Evolutionary conservation across 352 stramenopile species (phyloP).

Genomic region (Elongisporangium prolatum): DNA sequence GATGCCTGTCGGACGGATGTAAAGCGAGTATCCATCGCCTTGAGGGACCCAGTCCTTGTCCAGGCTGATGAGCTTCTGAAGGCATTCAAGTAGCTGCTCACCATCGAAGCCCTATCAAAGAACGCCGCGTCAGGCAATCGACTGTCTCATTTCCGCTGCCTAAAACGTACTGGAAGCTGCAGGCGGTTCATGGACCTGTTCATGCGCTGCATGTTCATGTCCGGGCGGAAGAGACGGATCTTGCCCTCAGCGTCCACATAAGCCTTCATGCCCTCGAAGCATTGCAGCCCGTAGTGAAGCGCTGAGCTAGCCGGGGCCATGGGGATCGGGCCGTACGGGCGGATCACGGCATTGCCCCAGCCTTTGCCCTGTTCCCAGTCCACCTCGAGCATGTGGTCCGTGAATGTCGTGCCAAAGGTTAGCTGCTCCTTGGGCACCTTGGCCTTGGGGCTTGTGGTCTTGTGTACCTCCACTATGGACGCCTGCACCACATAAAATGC

Average conservation of each 20-base stretch:
- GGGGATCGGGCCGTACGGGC: constrained; percentile 87
- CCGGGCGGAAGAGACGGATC: constrained; percentile 93
- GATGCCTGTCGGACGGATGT: constrained; percentile 94
- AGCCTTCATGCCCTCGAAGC: constrained; percentile 96
- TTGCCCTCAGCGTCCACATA: constrained; percentile 85
- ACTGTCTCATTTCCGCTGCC: background rate
- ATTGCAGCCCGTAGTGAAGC: constrained; percentile 95
- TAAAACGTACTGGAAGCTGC: constrained; percentile 63
- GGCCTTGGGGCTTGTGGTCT: constrained; percentile 35
- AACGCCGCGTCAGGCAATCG: no score
- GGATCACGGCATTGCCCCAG: constrained; percentile 90
- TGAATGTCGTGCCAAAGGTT: constrained; percentile 94
- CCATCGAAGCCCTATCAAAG: constrained; percentile 71
- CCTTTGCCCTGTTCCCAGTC: constrained; percentile 82
- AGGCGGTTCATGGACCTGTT: constrained; percentile 93
- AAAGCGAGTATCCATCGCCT: constrained; percentile 95
- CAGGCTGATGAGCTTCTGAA: constrained; percentile 75
- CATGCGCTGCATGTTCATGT: constrained; percentile 96
- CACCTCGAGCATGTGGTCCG: constrained; percentile 96
- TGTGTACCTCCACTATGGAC: constrained; percentile 40
- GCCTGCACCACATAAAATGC: constrained; percentile 1
- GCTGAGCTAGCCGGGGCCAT: constrained; percentile 90
- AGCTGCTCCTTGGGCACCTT: constrained; percentile 86
- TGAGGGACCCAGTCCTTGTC: constrained; percentile 93
- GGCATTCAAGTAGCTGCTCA: constrained; percentile 88